Evolutionary conservation across 2,329 filamentous ascomycete species (phyloP).

Genomic region (Cytospora schulzeri): DNA sequence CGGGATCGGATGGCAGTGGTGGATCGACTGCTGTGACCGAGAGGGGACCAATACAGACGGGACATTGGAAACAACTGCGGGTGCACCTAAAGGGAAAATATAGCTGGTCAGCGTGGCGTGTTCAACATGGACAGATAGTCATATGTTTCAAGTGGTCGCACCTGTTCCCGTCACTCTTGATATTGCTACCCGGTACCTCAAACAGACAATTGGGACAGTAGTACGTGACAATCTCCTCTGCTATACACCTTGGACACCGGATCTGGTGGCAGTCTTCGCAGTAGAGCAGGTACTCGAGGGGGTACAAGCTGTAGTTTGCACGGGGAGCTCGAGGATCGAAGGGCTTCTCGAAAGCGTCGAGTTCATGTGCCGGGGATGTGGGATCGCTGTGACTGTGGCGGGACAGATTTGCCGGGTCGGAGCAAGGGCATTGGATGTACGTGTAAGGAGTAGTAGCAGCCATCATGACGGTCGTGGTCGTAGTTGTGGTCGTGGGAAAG

Average conservation of each 20-base stretch:
- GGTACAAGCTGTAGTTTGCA: conserved; percentile 89
- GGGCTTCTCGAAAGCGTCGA: conserved; percentile 73
- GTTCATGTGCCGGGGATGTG: conserved; percentile 32
- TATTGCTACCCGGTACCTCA: conserved; percentile 89
- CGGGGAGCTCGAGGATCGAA: conserved; percentile 86
- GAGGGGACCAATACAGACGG: conserved; percentile 81
- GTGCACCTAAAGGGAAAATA: conserved; percentile 66
- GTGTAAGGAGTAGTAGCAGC: conserved; percentile 61
- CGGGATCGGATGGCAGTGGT: conserved; percentile 44
- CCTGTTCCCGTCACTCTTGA: conserved; percentile 93
- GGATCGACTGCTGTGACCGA: conserved; percentile 71
- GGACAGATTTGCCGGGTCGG: conserved; percentile 45
- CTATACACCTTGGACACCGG: conserved; percentile 86
- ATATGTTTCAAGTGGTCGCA: conserved; percentile 44
- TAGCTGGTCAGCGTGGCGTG: conserved; percentile 10
- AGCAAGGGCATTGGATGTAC: conserved; percentile 69
- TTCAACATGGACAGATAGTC: not conserved
- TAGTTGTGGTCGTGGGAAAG: not conserved
- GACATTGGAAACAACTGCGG: conserved; percentile 93
- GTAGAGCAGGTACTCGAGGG: conserved; percentile 90
- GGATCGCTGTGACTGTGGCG: conserved; percentile 35
- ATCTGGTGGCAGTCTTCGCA: conserved; percentile 98
- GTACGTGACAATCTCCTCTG: conserved; percentile 92
- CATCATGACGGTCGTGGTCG: conserved; percentile 40
- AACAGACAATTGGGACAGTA: conserved; percentile 96